phyloP scores from a whole-genome alignment of 2,329 filamentous ascomycete species.

The Gnomoniopsis sp. region DNA sequence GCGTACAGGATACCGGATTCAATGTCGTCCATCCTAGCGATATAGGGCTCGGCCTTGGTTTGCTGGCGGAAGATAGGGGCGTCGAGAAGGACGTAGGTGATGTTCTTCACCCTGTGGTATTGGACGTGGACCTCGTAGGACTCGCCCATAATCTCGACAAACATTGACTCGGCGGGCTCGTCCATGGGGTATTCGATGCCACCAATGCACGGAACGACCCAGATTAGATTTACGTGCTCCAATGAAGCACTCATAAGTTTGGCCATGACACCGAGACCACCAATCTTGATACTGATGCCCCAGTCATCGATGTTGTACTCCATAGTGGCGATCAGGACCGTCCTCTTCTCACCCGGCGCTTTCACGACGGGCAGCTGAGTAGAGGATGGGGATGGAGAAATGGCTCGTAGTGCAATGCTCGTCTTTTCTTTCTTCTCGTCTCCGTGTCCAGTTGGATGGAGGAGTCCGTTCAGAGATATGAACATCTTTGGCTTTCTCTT shows the following conservation, averaged over 20 bases:
- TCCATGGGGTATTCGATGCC: slow-evolving; percentile 63
- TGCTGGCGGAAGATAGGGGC: slow-evolving; percentile 63
- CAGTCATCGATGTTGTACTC: slow-evolving; percentile 71
- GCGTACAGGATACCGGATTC: slow-evolving; percentile 66
- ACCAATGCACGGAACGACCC: slow-evolving; percentile 61
- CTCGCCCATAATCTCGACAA: slow-evolving; percentile 58
- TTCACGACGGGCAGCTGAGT: slow-evolving; percentile 19
- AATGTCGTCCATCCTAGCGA: slow-evolving; percentile 64
- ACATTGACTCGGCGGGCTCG: slow-evolving; percentile 57
- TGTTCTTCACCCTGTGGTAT: slow-evolving; percentile 52
- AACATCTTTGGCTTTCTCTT: slow-evolving; percentile 22
- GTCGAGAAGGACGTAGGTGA: slow-evolving; percentile 43
- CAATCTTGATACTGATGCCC: slow-evolving; percentile 69
- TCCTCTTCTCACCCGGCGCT: slow-evolving; percentile 31
- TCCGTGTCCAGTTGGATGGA: slow-evolving; percentile 10
- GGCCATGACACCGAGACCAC: slow-evolving; percentile 68
- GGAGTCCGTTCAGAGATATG: slow-evolving; percentile 15
- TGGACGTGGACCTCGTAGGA: slow-evolving; percentile 61
- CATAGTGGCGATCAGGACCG: slow-evolving; percentile 66
- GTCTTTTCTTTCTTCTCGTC: slow-evolving; percentile 27
- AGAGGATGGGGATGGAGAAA: slow-evolving; percentile 13
- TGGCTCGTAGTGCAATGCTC: slow-evolving; percentile 16
- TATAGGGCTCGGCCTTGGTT: slow-evolving; percentile 59
- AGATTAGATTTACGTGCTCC: slow-evolving; percentile 62
- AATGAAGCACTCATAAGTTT: slow-evolving; percentile 66